These are phyloP conservation scores for Ilyonectria mors-panacis DNA, from an alignment of 2,329 filamentous ascomycete genomes.

Conservation along the genomic window DNA sequence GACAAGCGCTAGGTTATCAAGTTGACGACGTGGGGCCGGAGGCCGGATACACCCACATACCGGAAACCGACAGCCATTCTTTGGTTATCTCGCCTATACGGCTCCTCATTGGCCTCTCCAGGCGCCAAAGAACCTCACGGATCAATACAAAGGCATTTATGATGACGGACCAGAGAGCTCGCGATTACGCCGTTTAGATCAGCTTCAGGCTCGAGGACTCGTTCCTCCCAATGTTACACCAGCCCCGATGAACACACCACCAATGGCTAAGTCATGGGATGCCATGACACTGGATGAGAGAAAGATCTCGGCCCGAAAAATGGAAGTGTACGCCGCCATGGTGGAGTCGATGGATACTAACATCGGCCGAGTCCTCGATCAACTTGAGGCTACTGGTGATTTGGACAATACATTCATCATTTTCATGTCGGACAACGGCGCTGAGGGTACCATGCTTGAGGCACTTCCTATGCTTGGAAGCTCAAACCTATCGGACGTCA, in stretches of 20 bases:
- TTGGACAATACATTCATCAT: conserved; percentile 68
- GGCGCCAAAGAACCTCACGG: conserved; percentile 8
- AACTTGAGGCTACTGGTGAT: conserved; percentile 63
- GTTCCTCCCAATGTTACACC: neutral
- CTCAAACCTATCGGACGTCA: neutral
- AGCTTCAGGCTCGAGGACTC: neutral
- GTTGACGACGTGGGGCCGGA: too few relatives aligned
- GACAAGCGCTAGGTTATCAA: too few relatives aligned
- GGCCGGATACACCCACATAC: too few relatives aligned
- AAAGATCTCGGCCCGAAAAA: conserved; percentile 39
- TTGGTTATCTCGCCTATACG: conserved; percentile 5
- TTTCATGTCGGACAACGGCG: conserved; percentile 70
- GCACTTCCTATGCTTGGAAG: conserved; percentile 63
- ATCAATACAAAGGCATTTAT: conserved; percentile 12
- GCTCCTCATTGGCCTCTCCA: conserved; percentile 10
- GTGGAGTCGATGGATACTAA: conserved; percentile 69
- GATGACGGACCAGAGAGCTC: neutral
- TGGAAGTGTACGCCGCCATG: conserved; percentile 70
- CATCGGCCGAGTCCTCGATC: conserved; percentile 66
- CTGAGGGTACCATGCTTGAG: conserved; percentile 70
- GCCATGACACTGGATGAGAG: conserved; percentile 22
- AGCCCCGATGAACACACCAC: too few relatives aligned
- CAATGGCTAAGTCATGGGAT: neutral
- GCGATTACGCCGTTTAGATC: neutral
- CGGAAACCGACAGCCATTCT: neutral